A percentile compares a stretch with the other conserved stretches of the same genome.
These are phyloP conservation scores for Helotiales sp. DNA, from an alignment of 2,329 filamentous ascomycete genomes.

Conservation along the genomic window DNA sequence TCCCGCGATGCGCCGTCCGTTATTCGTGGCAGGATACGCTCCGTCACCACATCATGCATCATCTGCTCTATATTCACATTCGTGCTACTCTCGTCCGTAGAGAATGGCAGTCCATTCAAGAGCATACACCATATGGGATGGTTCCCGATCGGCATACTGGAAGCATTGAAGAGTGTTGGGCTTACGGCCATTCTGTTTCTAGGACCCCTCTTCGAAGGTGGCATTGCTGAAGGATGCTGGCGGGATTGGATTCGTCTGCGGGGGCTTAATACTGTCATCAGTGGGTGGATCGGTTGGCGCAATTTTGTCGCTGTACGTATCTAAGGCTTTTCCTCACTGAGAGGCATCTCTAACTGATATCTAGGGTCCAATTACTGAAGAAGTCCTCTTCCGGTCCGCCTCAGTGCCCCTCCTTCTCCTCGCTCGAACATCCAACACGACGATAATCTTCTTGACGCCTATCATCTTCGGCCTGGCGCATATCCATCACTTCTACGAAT, in stretches of 20 bases:
- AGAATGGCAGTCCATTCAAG: constrained; percentile 54
- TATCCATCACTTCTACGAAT: constrained; percentile 95
- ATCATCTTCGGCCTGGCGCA: constrained; percentile 93
- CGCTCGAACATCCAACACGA: constrained; percentile 55
- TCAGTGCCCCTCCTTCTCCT: constrained; percentile 82
- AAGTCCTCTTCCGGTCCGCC: constrained; percentile 89
- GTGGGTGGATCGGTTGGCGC: constrained; percentile 81
- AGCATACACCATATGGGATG: constrained; percentile 76
- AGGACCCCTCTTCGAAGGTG: constrained; percentile 81
- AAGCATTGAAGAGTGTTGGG: constrained; percentile 66
- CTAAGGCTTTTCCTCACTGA: neutral
- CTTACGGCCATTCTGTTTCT: constrained; percentile 81
- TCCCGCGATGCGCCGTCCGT: constrained; percentile 88
- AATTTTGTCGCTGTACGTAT: constrained; percentile 80
- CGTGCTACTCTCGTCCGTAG: constrained; percentile 63
- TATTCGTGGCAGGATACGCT: constrained; percentile 83
- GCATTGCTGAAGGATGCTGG: constrained; percentile 75
- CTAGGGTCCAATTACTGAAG: constrained; percentile 86
- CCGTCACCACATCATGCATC: constrained; percentile 77
- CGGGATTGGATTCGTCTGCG: constrained; percentile 63
- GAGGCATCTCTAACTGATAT: constrained; percentile 8
- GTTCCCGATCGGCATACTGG: constrained; percentile 74
- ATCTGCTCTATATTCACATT: constrained; percentile 70
- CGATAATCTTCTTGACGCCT: constrained; percentile 80
- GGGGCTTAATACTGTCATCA: constrained; percentile 63